Conservation (phyloP, 345 rosid species). For the Hevea brasiliensis region DNA sequence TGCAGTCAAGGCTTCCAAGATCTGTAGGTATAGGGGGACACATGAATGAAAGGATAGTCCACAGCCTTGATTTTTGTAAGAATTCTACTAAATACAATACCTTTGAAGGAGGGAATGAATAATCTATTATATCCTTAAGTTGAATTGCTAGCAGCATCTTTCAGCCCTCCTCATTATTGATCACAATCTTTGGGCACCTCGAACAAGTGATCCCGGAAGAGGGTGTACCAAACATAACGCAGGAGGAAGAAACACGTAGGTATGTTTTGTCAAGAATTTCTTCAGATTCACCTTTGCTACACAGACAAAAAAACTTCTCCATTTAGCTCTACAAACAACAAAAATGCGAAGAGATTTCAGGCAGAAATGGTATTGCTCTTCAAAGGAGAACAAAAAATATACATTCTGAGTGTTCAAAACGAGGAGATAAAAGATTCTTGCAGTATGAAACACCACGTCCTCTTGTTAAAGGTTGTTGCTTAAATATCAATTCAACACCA, state of each 20-base stretch:
- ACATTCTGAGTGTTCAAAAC: conserved; percentile 92
- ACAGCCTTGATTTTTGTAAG: not conserved
- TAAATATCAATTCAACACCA: conserved; percentile 76
- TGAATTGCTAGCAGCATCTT: conserved; percentile 93
- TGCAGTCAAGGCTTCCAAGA: conserved; percentile 95
- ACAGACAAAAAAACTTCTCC: not conserved
- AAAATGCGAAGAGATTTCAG: not conserved
- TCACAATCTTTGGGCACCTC: conserved; percentile 97
- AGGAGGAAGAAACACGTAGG: conserved; percentile 90
- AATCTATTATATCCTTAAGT: conserved; percentile 66
- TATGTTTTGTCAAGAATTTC: conserved; percentile 79
- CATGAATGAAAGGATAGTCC: conserved; percentile 12
- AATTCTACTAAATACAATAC: conserved; percentile 29
- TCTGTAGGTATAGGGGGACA: conserved; percentile 39
- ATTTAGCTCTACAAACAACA: conserved; percentile 25
- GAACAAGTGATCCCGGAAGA: conserved; percentile 87
- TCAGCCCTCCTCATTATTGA: conserved; percentile 98
- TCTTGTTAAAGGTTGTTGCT: conserved; percentile 79
- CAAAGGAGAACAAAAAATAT: conserved; percentile 8
- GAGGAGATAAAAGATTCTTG: conserved; percentile 93
- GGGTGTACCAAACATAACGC: conserved; percentile 93
- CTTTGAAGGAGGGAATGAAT: conserved; percentile 76
- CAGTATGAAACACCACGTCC: conserved; percentile 98
- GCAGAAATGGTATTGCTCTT: not conserved
- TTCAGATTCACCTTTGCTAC: conserved; percentile 64